These are phyloP conservation scores for Wickerhamomyces strasburgensis DNA, from an alignment of 805 yeast species.

Conservation along the genomic window DNA sequence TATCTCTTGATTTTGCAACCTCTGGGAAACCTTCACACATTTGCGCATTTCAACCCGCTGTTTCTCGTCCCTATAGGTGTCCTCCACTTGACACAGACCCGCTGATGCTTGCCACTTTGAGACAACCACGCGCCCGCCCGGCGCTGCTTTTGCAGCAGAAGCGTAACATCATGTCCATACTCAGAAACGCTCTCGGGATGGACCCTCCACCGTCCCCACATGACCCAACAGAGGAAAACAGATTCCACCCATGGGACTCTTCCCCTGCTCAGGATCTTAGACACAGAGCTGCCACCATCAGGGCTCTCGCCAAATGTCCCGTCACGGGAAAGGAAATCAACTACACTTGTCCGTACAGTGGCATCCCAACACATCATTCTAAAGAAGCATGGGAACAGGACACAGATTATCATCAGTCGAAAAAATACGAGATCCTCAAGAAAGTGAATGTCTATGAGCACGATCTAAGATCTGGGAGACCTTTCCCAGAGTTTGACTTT, in stretches of 20 bases:
- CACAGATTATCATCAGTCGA: constrained; percentile 58
- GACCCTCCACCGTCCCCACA: constrained; percentile 62
- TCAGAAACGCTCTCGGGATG: constrained; percentile 46
- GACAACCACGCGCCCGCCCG: background rate
- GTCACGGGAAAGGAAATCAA: constrained; percentile 76
- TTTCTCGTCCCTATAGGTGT: no score
- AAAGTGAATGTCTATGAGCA: constrained; percentile 92
- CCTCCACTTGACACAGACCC: no score
- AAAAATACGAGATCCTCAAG: constrained; percentile 68
- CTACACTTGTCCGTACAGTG: constrained; percentile 88
- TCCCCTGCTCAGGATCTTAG: constrained; percentile 86
- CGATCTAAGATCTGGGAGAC: constrained; percentile 89
- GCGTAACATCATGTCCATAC: constrained; percentile 32
- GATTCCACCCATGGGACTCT: constrained; percentile 87
- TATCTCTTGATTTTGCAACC: no score
- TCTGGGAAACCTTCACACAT: no score
- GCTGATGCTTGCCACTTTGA: background rate
- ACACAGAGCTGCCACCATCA: constrained; percentile 85
- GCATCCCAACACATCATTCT: constrained; percentile 94
- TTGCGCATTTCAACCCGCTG: no score
- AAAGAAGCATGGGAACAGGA: constrained; percentile 87
- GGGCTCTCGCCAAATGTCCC: constrained; percentile 86
- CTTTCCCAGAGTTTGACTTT: constrained; percentile 92
- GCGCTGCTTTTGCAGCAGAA: constrained; percentile 6
- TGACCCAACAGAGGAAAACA: constrained; percentile 64